Evolutionary conservation across 331 rosid species (phyloP), one percentile per base, ranked within the genome.

Genomic region (Phaseolus coccineus): DNA sequence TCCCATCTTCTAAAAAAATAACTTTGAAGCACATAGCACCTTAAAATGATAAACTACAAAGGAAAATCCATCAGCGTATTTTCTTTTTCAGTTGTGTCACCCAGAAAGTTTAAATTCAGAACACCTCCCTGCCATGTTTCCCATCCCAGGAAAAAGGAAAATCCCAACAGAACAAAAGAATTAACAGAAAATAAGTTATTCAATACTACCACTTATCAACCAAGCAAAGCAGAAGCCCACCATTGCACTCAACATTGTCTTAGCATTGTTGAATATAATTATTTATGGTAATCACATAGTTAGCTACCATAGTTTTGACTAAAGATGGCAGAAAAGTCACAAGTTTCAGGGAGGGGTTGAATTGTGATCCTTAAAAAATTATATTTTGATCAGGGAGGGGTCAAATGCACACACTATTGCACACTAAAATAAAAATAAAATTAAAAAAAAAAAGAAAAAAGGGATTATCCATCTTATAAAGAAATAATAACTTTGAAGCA

Each of bases 21-120:
- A 19, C 22, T 19, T 19, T 19, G 22, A 19, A 19, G 22, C 22
- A 19, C 22, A 19, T 19, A 19, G 22, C 22, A 19, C 22, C 22
- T 0, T 19, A 19, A 19, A 19, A 19, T 19, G 22, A 19, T 19
- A 19, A 19, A 19, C 22, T 19, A 19, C 22, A 19, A 19, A 19
- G 22, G 22, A 19, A 19, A 19, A 19, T 19, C 22, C 22, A 19
- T 19, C 22, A 19, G 22, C 0, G 0, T 19, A 55, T 80, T 55
- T 69, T n/a, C 11, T 50, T 22, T 53, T 51, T 22, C 22, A 50
- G 81, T 31, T 75, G 51, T 51, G 44, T 68, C 19, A 35, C 35
- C 61, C 44, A 75, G 15, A 53, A 42, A 64, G 52, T 9, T 67
- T 52, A 78, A 73, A 33, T 67, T 50, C 77, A 19, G 11, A 58